phyloP scores from a whole-genome alignment of 805 yeast genomes.

The Pichia ethanolica region DNA sequence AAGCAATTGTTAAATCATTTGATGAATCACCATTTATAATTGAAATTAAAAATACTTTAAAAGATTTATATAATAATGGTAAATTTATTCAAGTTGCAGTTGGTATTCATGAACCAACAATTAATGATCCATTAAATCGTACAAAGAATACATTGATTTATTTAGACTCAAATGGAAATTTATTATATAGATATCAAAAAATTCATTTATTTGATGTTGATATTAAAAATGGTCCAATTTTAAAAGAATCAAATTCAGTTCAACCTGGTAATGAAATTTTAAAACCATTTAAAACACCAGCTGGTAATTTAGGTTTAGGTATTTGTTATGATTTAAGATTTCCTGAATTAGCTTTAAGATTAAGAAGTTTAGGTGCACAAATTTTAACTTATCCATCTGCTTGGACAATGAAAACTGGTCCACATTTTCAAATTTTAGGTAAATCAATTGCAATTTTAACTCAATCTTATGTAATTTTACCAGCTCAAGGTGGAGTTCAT shows the following conservation, averaged over 20 bases:
- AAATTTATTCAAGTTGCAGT: constrained; percentile 59
- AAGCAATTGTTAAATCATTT: constrained; percentile 44
- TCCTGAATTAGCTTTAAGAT: constrained; percentile 66
- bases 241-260: constrained; percentile 71
- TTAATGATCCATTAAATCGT: constrained; percentile 27
- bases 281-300: constrained; percentile 49
- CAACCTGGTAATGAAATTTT: constrained; percentile 62
- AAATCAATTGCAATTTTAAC: constrained; percentile 82
- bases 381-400: constrained; percentile 84
- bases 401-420: constrained; percentile 87
- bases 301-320: constrained; percentile 60
- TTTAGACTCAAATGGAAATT: constrained; percentile 56
- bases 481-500: constrained; percentile 82
- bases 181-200: constrained; percentile 70
- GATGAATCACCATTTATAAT: constrained; percentile 34
- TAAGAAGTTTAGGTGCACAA: constrained; percentile 66
- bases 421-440: constrained; percentile 82
- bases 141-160: constrained; percentile 71
- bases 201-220: constrained; percentile 86
- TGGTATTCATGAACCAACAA: constrained; percentile 80
- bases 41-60: constrained; percentile 41
- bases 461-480: constrained; percentile 80
- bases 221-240: constrained; percentile 70
- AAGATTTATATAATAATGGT: constrained; percentile 31
- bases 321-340: constrained; percentile 86